Evolutionary conservation across 108 stramenopile species (phyloP).

Genomic region (Licmophora abbreviata): DNA sequence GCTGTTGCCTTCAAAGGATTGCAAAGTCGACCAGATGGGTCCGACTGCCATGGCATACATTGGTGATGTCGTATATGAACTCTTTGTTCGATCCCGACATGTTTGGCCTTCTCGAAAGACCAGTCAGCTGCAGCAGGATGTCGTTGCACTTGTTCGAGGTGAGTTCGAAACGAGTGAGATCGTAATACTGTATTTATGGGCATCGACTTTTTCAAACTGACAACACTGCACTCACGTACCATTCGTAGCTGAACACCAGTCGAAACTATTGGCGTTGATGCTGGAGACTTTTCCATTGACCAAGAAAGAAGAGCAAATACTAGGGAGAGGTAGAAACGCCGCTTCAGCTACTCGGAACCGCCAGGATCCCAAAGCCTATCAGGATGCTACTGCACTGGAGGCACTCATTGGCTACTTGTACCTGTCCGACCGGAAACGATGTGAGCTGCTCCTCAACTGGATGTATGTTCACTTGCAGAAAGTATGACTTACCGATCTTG

Average conservation of each 20-base stretch:
- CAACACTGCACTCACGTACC: background rate
- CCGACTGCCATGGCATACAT: conserved; percentile 76
- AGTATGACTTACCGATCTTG: no score
- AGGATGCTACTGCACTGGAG: conserved; percentile 84
- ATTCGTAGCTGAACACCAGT: conserved; percentile 67
- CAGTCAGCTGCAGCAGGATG: conserved; percentile 56
- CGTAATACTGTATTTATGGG: background rate
- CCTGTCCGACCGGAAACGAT: conserved; percentile 49
- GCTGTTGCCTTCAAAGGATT: conserved; percentile 12
- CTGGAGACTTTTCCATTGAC: conserved; percentile 42
- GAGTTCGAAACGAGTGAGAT: no score
- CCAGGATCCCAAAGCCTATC: conserved; percentile 48
- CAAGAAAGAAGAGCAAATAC: conserved; percentile 41
- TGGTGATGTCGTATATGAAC: conserved; percentile 76
- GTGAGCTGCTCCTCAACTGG: conserved; percentile 53
- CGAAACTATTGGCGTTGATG: conserved; percentile 45
- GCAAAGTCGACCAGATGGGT: conserved; percentile 60
- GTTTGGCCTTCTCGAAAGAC: conserved; percentile 76
- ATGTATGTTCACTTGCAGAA: conserved; percentile 13
- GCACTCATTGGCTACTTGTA: conserved; percentile 76
- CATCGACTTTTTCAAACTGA: background rate
- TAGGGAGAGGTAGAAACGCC: conserved; percentile 73
- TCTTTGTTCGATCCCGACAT: conserved; percentile 67
- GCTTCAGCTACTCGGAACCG: conserved; percentile 25
- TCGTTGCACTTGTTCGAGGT: conserved; percentile 72